phyloP scores from a whole-genome alignment of 139 green algal genomes.

The Pseudopediastrum boryanum region DNA sequence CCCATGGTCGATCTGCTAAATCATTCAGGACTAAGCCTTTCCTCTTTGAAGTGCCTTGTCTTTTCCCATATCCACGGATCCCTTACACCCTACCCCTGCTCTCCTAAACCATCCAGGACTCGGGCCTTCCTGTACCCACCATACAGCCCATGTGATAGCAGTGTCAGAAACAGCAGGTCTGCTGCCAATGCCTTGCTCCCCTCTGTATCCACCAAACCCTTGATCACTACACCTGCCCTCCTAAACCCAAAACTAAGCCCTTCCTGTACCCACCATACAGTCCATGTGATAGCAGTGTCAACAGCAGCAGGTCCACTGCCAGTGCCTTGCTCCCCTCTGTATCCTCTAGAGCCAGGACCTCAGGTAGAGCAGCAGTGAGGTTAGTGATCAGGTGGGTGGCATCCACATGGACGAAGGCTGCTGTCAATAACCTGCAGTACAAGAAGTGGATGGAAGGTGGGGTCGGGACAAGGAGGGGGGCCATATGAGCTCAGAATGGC shows the following conservation, averaged over 20 bases:
- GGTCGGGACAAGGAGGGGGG: too few relatives aligned
- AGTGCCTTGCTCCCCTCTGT: conserved; percentile 17
- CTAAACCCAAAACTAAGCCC: not conserved
- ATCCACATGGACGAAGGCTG: conserved; percentile 44
- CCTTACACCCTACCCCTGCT: not conserved
- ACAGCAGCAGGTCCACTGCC: conserved; percentile 26
- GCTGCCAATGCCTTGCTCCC: too few relatives aligned
- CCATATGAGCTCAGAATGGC: too few relatives aligned
- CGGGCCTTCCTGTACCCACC: not conserved
- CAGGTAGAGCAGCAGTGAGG: conserved; percentile 40
- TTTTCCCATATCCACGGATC: not conserved
- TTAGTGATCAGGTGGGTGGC: conserved; percentile 50
- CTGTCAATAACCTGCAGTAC: conserved; percentile 35
- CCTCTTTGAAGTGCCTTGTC: too few relatives aligned
- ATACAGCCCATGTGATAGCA: conserved; percentile 16
- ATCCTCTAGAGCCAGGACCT: conserved; percentile 38
- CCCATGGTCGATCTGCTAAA: too few relatives aligned
- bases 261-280: conserved; percentile 41
- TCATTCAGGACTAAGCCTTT: too few relatives aligned
- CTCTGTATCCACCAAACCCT: too few relatives aligned
- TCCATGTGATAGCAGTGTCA: conserved; percentile 29
- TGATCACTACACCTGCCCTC: not conserved
- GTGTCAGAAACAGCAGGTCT: not conserved
- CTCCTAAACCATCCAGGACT: not conserved
- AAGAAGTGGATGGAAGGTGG: too few relatives aligned